Percentiles rank a stretch among this genome's conserved stretches.
These are phyloP conservation scores for Ogataea haglerorum DNA, from an alignment of 805 yeast genomes.

Conservation along the genomic window DNA sequence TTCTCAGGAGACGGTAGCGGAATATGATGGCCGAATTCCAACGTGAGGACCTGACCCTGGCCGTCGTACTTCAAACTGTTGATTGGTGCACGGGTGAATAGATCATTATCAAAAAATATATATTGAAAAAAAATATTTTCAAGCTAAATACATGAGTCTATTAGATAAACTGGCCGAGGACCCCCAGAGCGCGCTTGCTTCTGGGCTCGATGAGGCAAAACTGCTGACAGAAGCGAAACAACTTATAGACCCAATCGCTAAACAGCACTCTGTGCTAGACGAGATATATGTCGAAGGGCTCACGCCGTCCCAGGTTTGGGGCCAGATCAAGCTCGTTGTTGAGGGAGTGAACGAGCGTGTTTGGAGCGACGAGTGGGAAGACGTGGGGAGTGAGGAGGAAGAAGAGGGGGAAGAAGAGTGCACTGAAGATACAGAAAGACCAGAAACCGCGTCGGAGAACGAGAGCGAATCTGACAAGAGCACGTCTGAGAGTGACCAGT, in stretches of 20 bases:
- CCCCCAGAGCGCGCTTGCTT: constrained; percentile 20
- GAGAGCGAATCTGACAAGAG: constrained; percentile 24
- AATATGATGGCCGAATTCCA: no score
- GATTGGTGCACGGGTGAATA: neutral
- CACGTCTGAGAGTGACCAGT: constrained; percentile 8
- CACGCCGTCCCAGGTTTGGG: constrained; percentile 90
- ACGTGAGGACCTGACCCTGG: no score
- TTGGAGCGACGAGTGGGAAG: constrained; percentile 34
- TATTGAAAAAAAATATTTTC: constrained; percentile 4
- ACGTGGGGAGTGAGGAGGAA: constrained; percentile 13
- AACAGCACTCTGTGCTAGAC: constrained; percentile 60
- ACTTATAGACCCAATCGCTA: constrained; percentile 53
- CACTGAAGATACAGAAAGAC: constrained; percentile 17
- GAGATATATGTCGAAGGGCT: constrained; percentile 81
- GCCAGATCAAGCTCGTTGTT: constrained; percentile 80
- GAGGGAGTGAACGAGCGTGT: constrained; percentile 72
- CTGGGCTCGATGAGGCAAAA: constrained; percentile 13
- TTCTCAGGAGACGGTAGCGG: no score
- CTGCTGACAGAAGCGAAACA: constrained; percentile 39
- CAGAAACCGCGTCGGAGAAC: constrained; percentile 23
- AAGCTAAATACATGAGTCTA: constrained; percentile 5
- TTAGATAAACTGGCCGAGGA: constrained; percentile 16
- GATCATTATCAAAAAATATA: neutral
- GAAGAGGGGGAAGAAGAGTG: constrained; percentile 17
- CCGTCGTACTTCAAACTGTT: neutral